Evolutionary conservation across 2,329 filamentous ascomycete genomes (phyloP).

Genomic region (Aureobasidium vineae): DNA sequence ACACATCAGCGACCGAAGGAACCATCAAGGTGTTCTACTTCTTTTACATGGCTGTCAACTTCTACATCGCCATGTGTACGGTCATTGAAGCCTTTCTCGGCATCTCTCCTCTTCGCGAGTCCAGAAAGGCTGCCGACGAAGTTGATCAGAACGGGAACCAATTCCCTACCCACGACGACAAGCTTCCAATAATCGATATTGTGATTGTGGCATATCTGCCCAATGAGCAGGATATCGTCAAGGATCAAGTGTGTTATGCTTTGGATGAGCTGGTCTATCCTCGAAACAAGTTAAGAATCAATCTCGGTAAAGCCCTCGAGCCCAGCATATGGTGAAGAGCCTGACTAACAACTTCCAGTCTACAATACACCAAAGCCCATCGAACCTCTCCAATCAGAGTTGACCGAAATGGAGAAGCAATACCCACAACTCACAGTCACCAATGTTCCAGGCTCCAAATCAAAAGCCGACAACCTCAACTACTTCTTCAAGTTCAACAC

Average conservation of each 20-base stretch:
- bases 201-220: slow-evolving; percentile 53
- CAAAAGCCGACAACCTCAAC: slow-evolving; percentile 53
- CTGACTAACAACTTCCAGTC: slow-evolving; percentile 30
- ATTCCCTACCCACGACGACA: slow-evolving; percentile 34
- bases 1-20: slow-evolving; percentile 33
- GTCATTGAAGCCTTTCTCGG: slow-evolving; percentile 38
- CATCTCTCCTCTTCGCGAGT: slow-evolving; percentile 35
- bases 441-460: slow-evolving; percentile 51
- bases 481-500: slow-evolving; percentile 49
- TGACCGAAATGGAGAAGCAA: slow-evolving; percentile 41
- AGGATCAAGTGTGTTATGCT: slow-evolving; percentile 49
- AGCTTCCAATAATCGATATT: slow-evolving; percentile 48
- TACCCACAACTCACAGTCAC: slow-evolving; percentile 47
- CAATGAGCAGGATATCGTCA: slow-evolving; percentile 53
- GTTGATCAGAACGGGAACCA: slow-evolving; percentile 32
- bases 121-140: slow-evolving; percentile 34
- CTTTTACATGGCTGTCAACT: slow-evolving; percentile 38
- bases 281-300: slow-evolving; percentile 48
- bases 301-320: slow-evolving; percentile 33
- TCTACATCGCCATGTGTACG: slow-evolving; percentile 36
- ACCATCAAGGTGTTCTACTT: slow-evolving; percentile 38
- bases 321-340: not conserved
- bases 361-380: slow-evolving; percentile 52
- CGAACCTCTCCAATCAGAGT: slow-evolving; percentile 47
- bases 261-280: slow-evolving; percentile 50